These are phyloP conservation scores for Candida tropicalis DNA, from an alignment of 1,139 yeast species.

Conservation along the genomic window DNA sequence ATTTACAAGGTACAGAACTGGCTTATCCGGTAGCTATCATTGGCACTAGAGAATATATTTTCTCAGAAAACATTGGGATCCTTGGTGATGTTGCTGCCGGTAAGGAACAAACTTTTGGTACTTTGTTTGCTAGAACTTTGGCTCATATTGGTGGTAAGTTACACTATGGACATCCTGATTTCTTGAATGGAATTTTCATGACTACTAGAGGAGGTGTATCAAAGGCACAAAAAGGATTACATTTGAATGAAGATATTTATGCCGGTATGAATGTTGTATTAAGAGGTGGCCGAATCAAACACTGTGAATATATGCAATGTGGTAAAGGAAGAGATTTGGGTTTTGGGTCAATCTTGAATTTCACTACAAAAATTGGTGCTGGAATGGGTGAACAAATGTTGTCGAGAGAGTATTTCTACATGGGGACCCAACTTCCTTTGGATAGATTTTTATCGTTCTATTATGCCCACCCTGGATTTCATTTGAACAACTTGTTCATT, in stretches of 20 bases:
- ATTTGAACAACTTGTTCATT: constrained; percentile 54
- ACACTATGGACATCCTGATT: constrained; percentile 62
- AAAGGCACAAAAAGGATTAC: constrained; percentile 57
- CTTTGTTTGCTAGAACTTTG: constrained; percentile 55
- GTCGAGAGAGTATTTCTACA: constrained; percentile 53
- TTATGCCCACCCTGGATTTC: constrained; percentile 61
- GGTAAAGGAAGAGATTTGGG: constrained; percentile 62
- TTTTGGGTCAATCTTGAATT: constrained; percentile 54
- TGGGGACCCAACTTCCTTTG: constrained; percentile 51
- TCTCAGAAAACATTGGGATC: constrained; percentile 56
- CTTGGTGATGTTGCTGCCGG: constrained; percentile 62
- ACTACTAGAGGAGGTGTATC: constrained; percentile 59
- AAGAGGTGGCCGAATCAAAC: constrained; percentile 57
- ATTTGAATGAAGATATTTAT: constrained; percentile 57
- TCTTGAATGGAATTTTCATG: constrained; percentile 52
- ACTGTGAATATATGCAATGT: constrained; percentile 59
- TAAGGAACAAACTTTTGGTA: constrained; percentile 60
- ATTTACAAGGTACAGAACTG: constrained; percentile 24
- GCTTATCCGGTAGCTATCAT: constrained; percentile 54
- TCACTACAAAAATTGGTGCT: constrained; percentile 58
- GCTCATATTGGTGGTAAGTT: constrained; percentile 59
- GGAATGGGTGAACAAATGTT: constrained; percentile 63
- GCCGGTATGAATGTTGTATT: constrained; percentile 58
- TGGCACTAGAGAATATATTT: constrained; percentile 57
- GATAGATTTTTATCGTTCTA: constrained; percentile 56